Evolutionary conservation across 345 rosid genomes (phyloP), one percentile per base, ranked within the genome.

Genomic region (Alliaria petiolata): DNA sequence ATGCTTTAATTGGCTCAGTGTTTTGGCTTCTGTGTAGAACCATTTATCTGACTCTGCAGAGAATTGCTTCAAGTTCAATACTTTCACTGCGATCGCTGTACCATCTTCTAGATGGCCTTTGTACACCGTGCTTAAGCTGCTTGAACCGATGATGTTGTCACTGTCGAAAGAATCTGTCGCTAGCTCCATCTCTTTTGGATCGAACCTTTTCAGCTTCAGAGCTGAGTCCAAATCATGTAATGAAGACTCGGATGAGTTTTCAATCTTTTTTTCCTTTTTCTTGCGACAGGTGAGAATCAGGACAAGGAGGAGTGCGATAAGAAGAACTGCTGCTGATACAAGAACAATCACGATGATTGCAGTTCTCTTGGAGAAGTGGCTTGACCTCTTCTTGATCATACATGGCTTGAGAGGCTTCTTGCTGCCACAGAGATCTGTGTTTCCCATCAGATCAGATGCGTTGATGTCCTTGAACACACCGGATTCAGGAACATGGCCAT

Each of bases 91-190:
- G 67, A 93, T 70, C 9, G 65, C 65, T 79, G 80, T 64, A 8
- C 88, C 92, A 33, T 86, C 90, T 51, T 87, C 85, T 31, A 90
- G 34, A 30, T 51, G 81, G 43, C 96, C 97, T 75, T 79, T 86
- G 84, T 90, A 93, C 30, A 93, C 97, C 0, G 90, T 89, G 72
- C 97, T 93, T 80, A 93, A 75, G 59, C 85, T 86, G 84, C 97
- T 88, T 35, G 86, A 47, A 7, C 97, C 96, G 8, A 89, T 75
- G 60, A 90, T 80, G 56, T 87, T 88, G 17, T 61, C 80, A 36
- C 45, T 69, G 50, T 81, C 76, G 83, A 90, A 93, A 53, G 58
- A 80, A 58, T 52, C 65, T 17, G 98, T 90, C 10, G 98, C 96
- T 53, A 13, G 50, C 58, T 88, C 90, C 30, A 93, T 11, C 53